These are phyloP conservation scores for Spiraea crenata DNA, from an alignment of 331 rosid genomes.

Conservation along the genomic window DNA sequence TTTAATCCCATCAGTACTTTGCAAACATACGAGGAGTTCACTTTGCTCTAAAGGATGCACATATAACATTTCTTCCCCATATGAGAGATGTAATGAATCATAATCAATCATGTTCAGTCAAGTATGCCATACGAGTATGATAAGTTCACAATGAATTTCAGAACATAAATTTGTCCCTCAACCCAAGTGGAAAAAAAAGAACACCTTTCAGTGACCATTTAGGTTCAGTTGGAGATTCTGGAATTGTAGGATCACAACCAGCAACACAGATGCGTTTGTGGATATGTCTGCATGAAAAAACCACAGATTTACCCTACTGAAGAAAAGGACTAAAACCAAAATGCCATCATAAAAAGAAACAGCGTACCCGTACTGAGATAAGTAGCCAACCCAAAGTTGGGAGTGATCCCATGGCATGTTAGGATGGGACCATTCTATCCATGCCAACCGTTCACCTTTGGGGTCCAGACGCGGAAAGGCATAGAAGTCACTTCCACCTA, in stretches of 20 bases:
- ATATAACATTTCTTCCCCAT: not conserved
- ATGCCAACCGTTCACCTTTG: constrained; percentile 70
- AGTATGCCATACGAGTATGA: not conserved
- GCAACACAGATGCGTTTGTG: constrained; percentile 58
- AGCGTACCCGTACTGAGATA: constrained; percentile 81
- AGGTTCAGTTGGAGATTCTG: constrained; percentile 91
- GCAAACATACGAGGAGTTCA: not conserved
- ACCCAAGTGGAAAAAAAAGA: not conserved
- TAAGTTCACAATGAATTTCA: not conserved
- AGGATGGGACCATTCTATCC: constrained; percentile 97
- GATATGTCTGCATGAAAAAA: constrained; percentile 50
- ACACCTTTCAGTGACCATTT: constrained; percentile 93
- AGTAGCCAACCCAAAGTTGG: constrained; percentile 94
- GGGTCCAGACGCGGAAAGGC: constrained; percentile 87
- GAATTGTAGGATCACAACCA: constrained; percentile 59
- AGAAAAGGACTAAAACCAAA: not conserved
- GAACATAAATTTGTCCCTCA: not conserved
- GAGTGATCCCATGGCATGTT: constrained; percentile 96
- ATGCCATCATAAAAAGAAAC: constrained; percentile 12
- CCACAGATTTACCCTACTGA: too few species aligned
- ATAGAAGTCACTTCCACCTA: constrained; percentile 84
- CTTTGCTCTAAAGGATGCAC: not conserved
- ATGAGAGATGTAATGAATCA: too few species aligned
- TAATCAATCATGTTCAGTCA: not conserved
- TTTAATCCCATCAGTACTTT: not conserved